Conservation (phyloP, 1,284 basidiomycete genomes). For the Ceratobasidium sp. region DNA sequence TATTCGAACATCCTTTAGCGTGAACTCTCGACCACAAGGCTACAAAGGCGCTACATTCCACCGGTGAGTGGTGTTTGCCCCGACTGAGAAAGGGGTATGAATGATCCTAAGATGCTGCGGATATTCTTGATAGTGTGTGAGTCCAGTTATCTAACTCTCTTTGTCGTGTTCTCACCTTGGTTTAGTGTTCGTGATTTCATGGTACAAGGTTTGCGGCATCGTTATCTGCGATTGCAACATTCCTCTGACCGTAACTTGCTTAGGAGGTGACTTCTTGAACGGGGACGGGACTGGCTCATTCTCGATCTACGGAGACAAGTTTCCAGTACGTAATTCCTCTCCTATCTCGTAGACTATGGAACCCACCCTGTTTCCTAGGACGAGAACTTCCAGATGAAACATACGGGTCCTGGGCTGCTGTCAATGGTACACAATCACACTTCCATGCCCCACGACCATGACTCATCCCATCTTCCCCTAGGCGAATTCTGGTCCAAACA, state of each 20-base stretch:
- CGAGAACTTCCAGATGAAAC: slow-evolving; percentile 95
- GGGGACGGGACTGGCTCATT: slow-evolving; percentile 96
- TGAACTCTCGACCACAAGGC: slow-evolving; percentile 88
- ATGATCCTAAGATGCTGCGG: too few relatives aligned
- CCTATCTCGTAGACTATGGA: neutral
- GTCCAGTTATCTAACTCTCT: slow-evolving; percentile 80
- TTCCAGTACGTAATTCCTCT: slow-evolving; percentile 71
- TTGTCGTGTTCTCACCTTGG: too few relatives aligned
- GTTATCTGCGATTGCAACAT: neutral
- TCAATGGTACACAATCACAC: slow-evolving; percentile 76
- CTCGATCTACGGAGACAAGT: slow-evolving; percentile 95
- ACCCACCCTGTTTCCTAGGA: slow-evolving; percentile 68
- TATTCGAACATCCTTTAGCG: slow-evolving; percentile 62
- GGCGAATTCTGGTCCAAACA: slow-evolving; percentile 94
- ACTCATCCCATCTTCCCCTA: slow-evolving; percentile 55
- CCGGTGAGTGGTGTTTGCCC: slow-evolving; percentile 69
- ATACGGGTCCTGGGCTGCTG: slow-evolving; percentile 84
- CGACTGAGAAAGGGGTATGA: too few relatives aligned
- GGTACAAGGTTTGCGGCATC: slow-evolving; percentile 77
- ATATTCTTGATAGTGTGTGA: slow-evolving; percentile 57
- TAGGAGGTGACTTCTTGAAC: slow-evolving; percentile 89
- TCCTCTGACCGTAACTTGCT: slow-evolving; percentile 5
- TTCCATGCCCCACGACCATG: slow-evolving; percentile 16
- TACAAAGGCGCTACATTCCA: slow-evolving; percentile 94
- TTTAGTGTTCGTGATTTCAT: slow-evolving; percentile 67